Evolutionary conservation across 352 stramenopile genomes (phyloP).

Genomic region (Plasmopara halstedii): DNA sequence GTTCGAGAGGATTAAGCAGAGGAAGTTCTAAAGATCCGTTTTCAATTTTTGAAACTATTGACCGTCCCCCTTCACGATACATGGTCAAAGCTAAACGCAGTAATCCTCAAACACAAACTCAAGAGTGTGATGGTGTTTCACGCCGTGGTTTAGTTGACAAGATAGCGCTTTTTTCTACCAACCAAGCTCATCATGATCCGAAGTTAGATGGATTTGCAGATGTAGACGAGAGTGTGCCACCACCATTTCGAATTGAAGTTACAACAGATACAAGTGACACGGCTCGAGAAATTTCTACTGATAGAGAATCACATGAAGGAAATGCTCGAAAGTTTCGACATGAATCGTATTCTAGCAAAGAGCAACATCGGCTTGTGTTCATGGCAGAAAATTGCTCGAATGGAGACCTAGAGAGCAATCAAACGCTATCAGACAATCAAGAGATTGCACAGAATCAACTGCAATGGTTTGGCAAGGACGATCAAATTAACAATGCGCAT

Average conservation of each 20-base stretch:
- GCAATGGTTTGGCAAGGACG: conserved; percentile 46
- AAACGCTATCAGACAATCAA: conserved; percentile 4
- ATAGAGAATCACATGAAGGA: too few relatives aligned
- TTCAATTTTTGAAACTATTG: conserved; percentile 1
- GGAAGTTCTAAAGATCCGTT: not conserved
- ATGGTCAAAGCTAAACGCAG: conserved; percentile 55
- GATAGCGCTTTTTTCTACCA: conserved; percentile 27
- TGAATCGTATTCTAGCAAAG: conserved; percentile 35
- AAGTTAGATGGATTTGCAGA: conserved; percentile 74
- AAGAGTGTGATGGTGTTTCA: conserved; percentile 17
- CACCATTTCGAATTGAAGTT: conserved; percentile 76
- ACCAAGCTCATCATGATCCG: conserved; percentile 60
- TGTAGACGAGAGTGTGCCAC: conserved; percentile 70
- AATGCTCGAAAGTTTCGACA: conserved; percentile 13
- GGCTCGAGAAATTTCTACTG: too few relatives aligned
- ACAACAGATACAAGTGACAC: too few relatives aligned
- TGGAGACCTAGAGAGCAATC: too few relatives aligned
- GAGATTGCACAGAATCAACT: conserved; percentile 15
- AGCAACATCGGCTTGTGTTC: conserved; percentile 18
- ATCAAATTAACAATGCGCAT: conserved; percentile 50
- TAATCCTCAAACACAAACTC: conserved; percentile 3
- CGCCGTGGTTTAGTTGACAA: conserved; percentile 34
- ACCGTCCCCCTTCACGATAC: conserved; percentile 66
- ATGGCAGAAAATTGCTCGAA: conserved; percentile 9
- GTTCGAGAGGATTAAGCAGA: conserved; percentile 5